Conservation (phyloP, 768 basidiomycete genomes). For the Obba rivulosa region DNA sequence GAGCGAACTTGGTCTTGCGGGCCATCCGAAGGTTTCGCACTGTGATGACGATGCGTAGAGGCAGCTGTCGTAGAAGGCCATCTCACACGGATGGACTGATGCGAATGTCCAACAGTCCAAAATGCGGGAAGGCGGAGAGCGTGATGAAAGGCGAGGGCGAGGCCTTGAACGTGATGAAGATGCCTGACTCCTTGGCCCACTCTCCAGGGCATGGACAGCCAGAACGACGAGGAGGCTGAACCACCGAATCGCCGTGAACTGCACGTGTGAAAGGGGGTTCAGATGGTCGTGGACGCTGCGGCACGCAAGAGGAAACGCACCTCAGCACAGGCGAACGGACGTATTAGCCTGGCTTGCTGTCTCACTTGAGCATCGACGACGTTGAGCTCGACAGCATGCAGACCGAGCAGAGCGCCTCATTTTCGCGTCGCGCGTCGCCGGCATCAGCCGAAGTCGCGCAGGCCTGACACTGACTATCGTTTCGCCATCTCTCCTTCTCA, state of each 20-base stretch:
- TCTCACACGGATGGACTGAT: slow-evolving; percentile 7
- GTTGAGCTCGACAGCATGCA: no score
- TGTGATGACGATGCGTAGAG: background rate
- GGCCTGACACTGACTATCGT: no score
- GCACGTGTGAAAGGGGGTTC: slow-evolving; percentile 7
- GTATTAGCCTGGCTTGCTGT: slow-evolving; percentile 7
- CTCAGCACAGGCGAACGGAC: slow-evolving; percentile 12
- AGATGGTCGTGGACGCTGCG: slow-evolving; percentile 1
- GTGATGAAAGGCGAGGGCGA: slow-evolving; percentile 17
- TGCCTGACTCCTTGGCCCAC: slow-evolving; percentile 48
- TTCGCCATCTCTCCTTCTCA: no score
- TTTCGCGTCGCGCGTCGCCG: no score
- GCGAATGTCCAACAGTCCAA: slow-evolving; percentile 11
- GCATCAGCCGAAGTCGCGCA: no score
- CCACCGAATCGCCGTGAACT: slow-evolving; percentile 33
- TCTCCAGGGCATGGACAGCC: slow-evolving; percentile 75
- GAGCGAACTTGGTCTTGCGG: no score
- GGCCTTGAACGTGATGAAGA: slow-evolving; percentile 35
- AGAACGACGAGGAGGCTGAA: slow-evolving; percentile 31
- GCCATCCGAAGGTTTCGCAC: background rate
- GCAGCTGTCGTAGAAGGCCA: slow-evolving; percentile 7
- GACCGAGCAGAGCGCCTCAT: no score
- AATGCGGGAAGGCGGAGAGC: slow-evolving; percentile 6
- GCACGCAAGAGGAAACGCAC: slow-evolving; percentile 2
- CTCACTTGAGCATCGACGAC: background rate